Base-by-base conservation (phyloP, 164 flowering plant species). In the Dillenia turbinata region DNA sequence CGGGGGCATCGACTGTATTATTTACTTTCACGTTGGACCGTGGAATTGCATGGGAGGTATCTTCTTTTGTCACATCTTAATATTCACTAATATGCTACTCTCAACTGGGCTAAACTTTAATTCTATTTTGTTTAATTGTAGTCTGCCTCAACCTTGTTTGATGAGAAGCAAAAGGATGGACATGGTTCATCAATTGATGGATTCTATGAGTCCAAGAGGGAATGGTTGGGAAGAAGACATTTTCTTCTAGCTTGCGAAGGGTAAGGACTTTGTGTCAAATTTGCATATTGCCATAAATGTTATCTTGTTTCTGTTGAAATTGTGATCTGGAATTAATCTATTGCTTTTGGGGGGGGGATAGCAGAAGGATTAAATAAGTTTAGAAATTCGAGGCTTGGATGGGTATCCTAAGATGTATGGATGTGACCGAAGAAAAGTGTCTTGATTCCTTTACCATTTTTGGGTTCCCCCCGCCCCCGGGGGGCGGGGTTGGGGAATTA, bases 171-270 rank as follows among this genome's bases (percentile, higher is more conserved):
- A 66, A 89, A 81, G 66, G 92, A 82, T 74, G 87, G 82, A 49
- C 71, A 71, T 62, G 75, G 79, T 60, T 79, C 85, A 59, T 55
- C 79, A 24, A 65, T 60, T 81, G 90, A 81, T 78, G 97, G 97
- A 13, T 94, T 94, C 68, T 94, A 85, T 73, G 97, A 94, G 67
- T 89, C 99, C 43, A 91, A 70, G 73, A 85, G 99, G 73, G 99
- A 91, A 68, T 91, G 99, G 97, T 65, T 94, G 81, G 97, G 97
- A 69, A 89, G 82, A 65, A 83, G 95, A 54, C 97, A 94, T 66
- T 87, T 79, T 61, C 73, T 89, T 57, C 71, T 94, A 73, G 99
- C 99, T 67, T 72, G 77, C 82, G 96, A 89, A 78, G 81, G 92
- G 99, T 93, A 83, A 66, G 71, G 44, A 52, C n/a, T 10, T 44